Base-by-base conservation (phyloP, 192 early-diverging fungal genomes). In the Gamsiella multidivaricata region DNA sequence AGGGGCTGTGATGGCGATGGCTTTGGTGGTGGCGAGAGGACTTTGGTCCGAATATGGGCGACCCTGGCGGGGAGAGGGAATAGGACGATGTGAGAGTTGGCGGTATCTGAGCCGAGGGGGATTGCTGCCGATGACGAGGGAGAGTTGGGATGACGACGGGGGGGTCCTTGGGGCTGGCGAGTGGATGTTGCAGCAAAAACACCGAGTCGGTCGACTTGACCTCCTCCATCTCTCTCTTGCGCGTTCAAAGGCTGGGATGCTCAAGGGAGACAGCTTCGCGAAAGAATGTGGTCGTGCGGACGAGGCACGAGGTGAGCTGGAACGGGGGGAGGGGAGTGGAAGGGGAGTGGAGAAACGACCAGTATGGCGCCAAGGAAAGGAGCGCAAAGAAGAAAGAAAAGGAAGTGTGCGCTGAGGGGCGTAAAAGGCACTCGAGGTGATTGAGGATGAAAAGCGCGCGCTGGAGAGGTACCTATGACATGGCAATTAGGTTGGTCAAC, bases 141-240 rank as follows among this genome's bases (percentile, higher is more conserved):
- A 78, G 37, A 17, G 74, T 78, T 11, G 64, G 74, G 23, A 78
- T 69, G 37, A 61, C 46, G 12, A 78, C 65, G 23, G 66, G 74
- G 8, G 74, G 74, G 52, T 78, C 74, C 54, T 68, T 69, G 33
- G 74, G 65, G 37, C 64, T 62, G 11, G 74, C 74, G 25, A 78
- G 74, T 20, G 74, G 74, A 41, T 78, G 74, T n/a, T 78, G 74
- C 17, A 69, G 54, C 18, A 78, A 28, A 23, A 78, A 78, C 61
- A 61, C 69, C 14, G 69, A 39, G 28, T 45, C 61, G 25, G 43
- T n/a, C 39, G 51, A 23, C 26, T 61, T 31, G 42, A 51, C 69
- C 29, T 68, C 59, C 43, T 62, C 73, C 65, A 61, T 67, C 25
- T 29, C 42, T 53, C 42, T 46, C 65, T 45, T 59, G 33, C 12